These are phyloP conservation scores for Arachnomyces sp. DNA, from an alignment of 2,329 filamentous ascomycete species.

Conservation along the genomic window DNA sequence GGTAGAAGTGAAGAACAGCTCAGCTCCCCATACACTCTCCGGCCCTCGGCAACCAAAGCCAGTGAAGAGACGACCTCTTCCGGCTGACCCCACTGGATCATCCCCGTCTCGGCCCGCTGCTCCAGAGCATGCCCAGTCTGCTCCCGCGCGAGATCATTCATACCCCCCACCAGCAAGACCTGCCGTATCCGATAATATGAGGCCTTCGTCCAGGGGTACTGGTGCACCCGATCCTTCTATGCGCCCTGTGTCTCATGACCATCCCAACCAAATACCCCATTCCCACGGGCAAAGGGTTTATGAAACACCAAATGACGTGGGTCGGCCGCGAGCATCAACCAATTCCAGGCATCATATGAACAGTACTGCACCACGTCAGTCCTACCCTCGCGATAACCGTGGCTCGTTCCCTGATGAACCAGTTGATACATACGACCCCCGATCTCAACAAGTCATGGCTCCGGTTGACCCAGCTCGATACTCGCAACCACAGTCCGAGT, in stretches of 20 bases:
- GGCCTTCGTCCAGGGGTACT: conserved; percentile 3
- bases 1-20: conserved; percentile 23
- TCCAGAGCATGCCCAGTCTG: conserved; percentile 21
- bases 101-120: conserved; percentile 44
- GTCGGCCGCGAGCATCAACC: too few relatives aligned
- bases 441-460: conserved; percentile 16
- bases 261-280: conserved; percentile 11
- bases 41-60: conserved; percentile 50
- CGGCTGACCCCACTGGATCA: conserved; percentile 61
- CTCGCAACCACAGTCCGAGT: conserved; percentile 18
- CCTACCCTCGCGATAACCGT: conserved; percentile 16
- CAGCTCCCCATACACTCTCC: conserved; percentile 21
- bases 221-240: not conserved
- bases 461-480: conserved; percentile 20
- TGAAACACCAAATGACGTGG: too few relatives aligned
- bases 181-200: conserved; percentile 3
- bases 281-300: too few relatives aligned
- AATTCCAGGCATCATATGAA: too few relatives aligned
- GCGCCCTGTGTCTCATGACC: conserved; percentile 7
- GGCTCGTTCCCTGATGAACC: conserved; percentile 16
- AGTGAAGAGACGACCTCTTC: conserved; percentile 77
- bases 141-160: conserved; percentile 15
- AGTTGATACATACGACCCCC: conserved; percentile 17
- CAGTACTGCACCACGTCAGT: conserved; percentile 8
- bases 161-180: conserved; percentile 5